Base-by-base conservation (phyloP, 1,139 yeast genomes). In the Zhuliangozyma parablackwelliae region DNA sequence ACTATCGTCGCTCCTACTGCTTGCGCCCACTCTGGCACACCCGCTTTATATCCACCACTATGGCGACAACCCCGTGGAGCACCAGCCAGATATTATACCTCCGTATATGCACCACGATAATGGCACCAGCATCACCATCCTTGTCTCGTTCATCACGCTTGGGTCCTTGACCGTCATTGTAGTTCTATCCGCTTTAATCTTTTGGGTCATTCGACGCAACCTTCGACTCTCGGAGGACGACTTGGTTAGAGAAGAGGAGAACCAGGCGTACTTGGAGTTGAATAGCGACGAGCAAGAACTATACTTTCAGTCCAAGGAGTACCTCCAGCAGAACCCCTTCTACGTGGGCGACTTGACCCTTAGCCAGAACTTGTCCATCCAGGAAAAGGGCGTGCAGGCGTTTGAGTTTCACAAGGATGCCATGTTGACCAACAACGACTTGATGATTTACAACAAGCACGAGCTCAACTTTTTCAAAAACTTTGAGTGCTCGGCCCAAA, bases 381-480 rank as follows among this genome's bases (percentile, higher is more conserved):
- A 88, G 52, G 98, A 94, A 51, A 89, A 87, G 58, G 99, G 97
- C 0, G 82, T 94, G 1, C 67, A 76, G 24, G 98, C 98, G 0
- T 92, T 95, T 94, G 95, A 88, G 52, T 92, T 94, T 56, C 76
- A 75, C 42, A 87, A 87, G 31, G 90, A 88, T 53, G 54, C 67
- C 11, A 78, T 75, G 63, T 63, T 78, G 41, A 78, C 76, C 34
- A 75, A 68, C 51, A 80, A 73, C 58, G 84, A 75, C 49, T 60
- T 83, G 16, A 52, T 76, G 42, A 83, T 90, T 16, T 72, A 78
- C 37, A 81, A 82, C 52, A 81, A 84, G 49, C 78, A 83, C 2
- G 97, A 92, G 57, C 64, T 92, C 36, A 80, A 81, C 38, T 92
- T 92, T 52, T 72, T 76, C 52, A 76, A 72, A 50, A 75, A 78